These are phyloP conservation scores for Tetrastigma voinierianum DNA, from an alignment of 164 flowering plant genomes.

Conservation along the genomic window DNA sequence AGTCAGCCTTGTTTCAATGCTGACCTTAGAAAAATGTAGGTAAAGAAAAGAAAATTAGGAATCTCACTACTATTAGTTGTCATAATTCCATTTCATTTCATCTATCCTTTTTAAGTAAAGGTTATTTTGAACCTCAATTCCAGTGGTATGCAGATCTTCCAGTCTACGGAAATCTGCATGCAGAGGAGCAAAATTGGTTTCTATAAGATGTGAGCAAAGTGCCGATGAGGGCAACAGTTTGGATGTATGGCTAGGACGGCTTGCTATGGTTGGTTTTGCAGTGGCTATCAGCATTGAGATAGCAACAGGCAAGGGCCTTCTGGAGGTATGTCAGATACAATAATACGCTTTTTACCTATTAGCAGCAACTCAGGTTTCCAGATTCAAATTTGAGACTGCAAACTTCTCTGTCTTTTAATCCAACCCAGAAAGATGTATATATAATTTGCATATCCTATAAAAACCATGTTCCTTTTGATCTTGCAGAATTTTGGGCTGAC, in stretches of 20 bases:
- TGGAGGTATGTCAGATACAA: constrained; percentile 55
- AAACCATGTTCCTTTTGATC: constrained; percentile 11
- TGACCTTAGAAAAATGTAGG: not conserved
- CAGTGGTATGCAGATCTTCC: constrained; percentile 35
- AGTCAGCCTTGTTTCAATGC: not conserved
- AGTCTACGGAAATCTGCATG: constrained; percentile 25
- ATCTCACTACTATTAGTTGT: not conserved
- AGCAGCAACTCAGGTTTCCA: too few relatives aligned
- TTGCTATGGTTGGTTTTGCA: constrained; percentile 95
- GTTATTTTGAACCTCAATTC: not conserved
- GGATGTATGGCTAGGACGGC: constrained; percentile 91
- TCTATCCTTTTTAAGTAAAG: not conserved
- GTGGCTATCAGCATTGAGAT: constrained; percentile 73
- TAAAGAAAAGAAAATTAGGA: not conserved
- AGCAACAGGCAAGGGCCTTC: constrained; percentile 86
- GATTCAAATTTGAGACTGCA: too few relatives aligned
- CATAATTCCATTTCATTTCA: not conserved
- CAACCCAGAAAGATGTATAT: not conserved
- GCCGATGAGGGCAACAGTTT: constrained; percentile 54
- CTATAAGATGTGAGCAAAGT: constrained; percentile 75
- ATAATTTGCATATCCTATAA: not conserved
- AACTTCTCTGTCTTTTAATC: too few relatives aligned
- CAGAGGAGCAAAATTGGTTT: constrained; percentile 32
- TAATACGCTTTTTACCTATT: not conserved
- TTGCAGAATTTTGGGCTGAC: constrained; percentile 91